phyloP scores from a whole-genome alignment of 768 basidiomycete species.

The Pulveroboletus sp. region DNA sequence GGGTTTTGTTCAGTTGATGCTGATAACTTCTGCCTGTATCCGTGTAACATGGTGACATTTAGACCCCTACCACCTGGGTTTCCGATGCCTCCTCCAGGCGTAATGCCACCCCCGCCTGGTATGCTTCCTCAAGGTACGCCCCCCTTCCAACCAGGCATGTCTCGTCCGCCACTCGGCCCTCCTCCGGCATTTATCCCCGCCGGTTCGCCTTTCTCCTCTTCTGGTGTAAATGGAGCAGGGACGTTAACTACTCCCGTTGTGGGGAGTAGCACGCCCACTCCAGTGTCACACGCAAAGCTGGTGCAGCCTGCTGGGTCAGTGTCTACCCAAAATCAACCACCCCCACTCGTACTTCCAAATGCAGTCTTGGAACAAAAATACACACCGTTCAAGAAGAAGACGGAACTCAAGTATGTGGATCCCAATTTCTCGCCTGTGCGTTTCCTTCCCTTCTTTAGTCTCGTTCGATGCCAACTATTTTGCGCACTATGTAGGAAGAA shows the following conservation, averaged over 20 bases:
- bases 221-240: constrained; percentile 20
- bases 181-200: constrained; percentile 37
- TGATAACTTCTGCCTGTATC: constrained; percentile 14
- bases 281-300: constrained; percentile 1
- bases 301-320: constrained; percentile 20
- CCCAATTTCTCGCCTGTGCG: constrained; percentile 76
- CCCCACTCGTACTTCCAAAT: constrained; percentile 47
- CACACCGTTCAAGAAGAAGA: constrained; percentile 71
- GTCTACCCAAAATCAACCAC: constrained; percentile 22
- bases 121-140: constrained; percentile 35
- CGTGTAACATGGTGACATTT: constrained; percentile 10
- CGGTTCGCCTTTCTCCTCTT: constrained; percentile 27
- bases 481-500: constrained; percentile 57
- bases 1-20: constrained; percentile 14
- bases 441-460: constrained; percentile 5
- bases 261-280: constrained; percentile 27
- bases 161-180: constrained; percentile 29
- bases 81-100: constrained; percentile 40
- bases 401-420: constrained; percentile 68
- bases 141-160: constrained; percentile 36
- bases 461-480: neutral
- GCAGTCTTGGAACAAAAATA: constrained; percentile 58
- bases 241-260: constrained; percentile 13
- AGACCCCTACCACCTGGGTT: constrained; percentile 55
- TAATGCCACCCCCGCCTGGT: constrained; percentile 30